Evolutionary conservation across 228 moss, liverwort and hornwort species (phyloP), one percentile per base, ranked within the genome.

Genomic region (Sphagnum fallax): DNA sequence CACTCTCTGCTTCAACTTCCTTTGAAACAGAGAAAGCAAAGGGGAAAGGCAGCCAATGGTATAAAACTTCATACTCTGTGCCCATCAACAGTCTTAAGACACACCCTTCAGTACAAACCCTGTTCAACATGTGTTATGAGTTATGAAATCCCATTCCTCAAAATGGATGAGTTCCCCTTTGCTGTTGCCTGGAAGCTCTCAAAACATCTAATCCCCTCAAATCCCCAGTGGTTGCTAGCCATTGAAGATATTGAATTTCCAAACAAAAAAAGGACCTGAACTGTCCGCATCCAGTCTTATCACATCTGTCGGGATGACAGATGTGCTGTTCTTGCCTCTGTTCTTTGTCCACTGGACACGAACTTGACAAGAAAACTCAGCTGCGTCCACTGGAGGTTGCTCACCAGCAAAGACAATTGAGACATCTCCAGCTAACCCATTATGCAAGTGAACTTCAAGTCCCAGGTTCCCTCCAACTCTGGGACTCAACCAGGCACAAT

Each of bases 271-370:
- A 11, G 67, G 15, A 5, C 72, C 79, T 13, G 64, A 53, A 4
- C 65, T 68, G 9, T 70, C 84, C 8, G 75, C 74, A 13, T 89
- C 84, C 60, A 89, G 63, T 32, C 91, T 79, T 5, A 60, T 71
- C 53, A 91, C 91, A 48, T 87, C 77, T 4, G 79, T 74, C 11
- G 81, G 81, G 12, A 91, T 75, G 0, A 73, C 77, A 75, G 81
- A 78, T 48, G 81, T 79, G n/a, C 70, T 75, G 52, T 86, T 84
- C 5, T 88, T 69, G 5, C 91, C 88, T 51, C 80, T 74, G 63
- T 88, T 84, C 3, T 32, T 32, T 66, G 69, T 84, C 88, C 91
- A 94, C 8, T 88, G 81, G 1, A 91, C 84, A 49, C 76, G 75
- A 6, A 91, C 80, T 9, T 70, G 61, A 62, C 91, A 91, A 0